These are phyloP conservation scores for Phaeosphaeria sp. DNA, from an alignment of 2,329 filamentous ascomycete species.

Conservation along the genomic window DNA sequence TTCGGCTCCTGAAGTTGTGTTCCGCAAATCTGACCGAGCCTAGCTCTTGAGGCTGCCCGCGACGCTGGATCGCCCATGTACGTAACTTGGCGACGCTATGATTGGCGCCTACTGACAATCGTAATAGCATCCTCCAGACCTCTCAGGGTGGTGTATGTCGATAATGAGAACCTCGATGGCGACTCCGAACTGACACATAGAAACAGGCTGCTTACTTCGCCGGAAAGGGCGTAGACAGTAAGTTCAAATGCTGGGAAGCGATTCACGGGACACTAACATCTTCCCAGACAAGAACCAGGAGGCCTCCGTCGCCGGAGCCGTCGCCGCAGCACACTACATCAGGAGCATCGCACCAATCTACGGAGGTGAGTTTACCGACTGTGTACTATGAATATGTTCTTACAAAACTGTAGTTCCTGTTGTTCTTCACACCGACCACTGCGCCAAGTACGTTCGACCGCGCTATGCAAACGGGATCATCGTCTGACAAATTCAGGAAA, in stretches of 20 bases:
- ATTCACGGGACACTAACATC: not conserved
- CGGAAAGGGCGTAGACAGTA: constrained; percentile 53
- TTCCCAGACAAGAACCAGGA: constrained; percentile 67
- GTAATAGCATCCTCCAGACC: constrained; percentile 75
- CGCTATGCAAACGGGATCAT: not conserved
- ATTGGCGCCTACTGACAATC: not conserved
- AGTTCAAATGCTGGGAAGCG: not conserved
- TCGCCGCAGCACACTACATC: constrained; percentile 90
- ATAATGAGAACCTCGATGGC: not conserved
- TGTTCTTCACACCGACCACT: constrained; percentile 80
- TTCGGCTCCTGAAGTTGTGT: not conserved
- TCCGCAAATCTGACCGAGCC: constrained; percentile 33
- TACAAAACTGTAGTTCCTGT: constrained; percentile 62
- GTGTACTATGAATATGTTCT: not conserved
- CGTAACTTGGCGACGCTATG: not conserved
- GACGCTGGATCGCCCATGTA: constrained; percentile 84
- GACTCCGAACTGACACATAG: not conserved
- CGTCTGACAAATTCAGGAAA: constrained; percentile 62
- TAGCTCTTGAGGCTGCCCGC: constrained; percentile 91
- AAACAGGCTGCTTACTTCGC: constrained; percentile 70
- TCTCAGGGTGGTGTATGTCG: constrained; percentile 71
- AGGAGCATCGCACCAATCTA: constrained; percentile 80
- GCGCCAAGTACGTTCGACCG: constrained; percentile 69
- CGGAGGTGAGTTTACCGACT: constrained; percentile 52
- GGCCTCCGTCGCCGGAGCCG: constrained; percentile 84